A percentile compares a stretch with the other conserved stretches of the same genome.
Conservation (phyloP, 176 grass and related monocot species). For the Luzula sylvatica region DNA sequence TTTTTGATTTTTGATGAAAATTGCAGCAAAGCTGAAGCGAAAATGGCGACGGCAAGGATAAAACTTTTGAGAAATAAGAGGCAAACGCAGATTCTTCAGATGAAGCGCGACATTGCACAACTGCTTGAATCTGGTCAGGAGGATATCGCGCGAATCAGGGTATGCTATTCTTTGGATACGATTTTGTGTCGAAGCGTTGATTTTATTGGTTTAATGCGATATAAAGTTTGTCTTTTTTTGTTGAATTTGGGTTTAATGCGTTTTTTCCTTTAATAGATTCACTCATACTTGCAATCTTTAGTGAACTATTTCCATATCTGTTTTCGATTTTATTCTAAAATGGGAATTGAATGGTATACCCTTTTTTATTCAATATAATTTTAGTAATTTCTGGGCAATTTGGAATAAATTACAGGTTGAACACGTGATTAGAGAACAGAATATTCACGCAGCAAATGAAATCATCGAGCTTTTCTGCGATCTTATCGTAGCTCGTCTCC, state of each 20-base stretch:
- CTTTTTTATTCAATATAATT: not conserved
- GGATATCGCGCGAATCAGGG: conserved; percentile 77
- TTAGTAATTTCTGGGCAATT: not conserved
- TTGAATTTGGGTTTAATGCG: not conserved
- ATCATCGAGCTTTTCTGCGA: conserved; percentile 95
- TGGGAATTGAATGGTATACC: no score
- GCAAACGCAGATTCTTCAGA: conserved; percentile 67
- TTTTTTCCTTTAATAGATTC: not conserved
- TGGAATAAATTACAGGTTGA: conserved; percentile 82
- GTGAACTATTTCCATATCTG: conserved; percentile 8
- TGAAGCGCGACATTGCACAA: conserved; percentile 63
- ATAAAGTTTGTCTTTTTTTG: not conserved
- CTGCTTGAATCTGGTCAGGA: conserved; percentile 61
- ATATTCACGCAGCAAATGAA: conserved; percentile 75
- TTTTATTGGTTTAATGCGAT: not conserved
- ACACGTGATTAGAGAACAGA: conserved; percentile 97
- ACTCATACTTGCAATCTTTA: not conserved
- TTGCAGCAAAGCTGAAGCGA: conserved; percentile 80
- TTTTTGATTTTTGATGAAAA: not conserved
- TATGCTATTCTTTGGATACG: not conserved
- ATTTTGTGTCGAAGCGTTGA: not conserved
- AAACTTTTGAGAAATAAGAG: conserved; percentile 72
- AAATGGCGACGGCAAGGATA: conserved; percentile 77
- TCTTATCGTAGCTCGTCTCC: conserved; percentile 71
- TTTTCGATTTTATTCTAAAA: not conserved